Conservation (phyloP, 495 filamentous ascomycete genomes). For the Pseudevernia furfuracea region DNA sequence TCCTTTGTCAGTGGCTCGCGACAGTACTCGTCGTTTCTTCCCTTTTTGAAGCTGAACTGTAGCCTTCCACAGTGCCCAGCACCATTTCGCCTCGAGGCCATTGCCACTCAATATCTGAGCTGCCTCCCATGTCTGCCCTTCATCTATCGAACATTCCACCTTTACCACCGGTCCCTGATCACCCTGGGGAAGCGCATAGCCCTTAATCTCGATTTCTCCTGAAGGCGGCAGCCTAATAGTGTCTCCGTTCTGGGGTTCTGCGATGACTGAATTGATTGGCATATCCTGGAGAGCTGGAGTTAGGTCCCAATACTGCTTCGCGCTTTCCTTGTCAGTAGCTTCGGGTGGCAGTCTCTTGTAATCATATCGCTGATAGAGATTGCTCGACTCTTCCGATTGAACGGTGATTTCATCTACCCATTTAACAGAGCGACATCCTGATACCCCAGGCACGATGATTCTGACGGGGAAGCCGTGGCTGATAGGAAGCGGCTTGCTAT, state of each 20-base stretch:
- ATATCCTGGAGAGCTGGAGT: slow-evolving; percentile 52
- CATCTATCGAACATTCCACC: slow-evolving; percentile 47
- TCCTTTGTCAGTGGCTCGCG: slow-evolving; percentile 45
- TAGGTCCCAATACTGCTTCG: slow-evolving; percentile 46
- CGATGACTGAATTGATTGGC: slow-evolving; percentile 54
- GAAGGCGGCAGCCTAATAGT: slow-evolving; percentile 31
- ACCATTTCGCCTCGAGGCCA: slow-evolving; percentile 35
- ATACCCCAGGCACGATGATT: slow-evolving; percentile 54
- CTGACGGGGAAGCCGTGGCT: slow-evolving; percentile 56
- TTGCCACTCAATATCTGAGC: slow-evolving; percentile 32
- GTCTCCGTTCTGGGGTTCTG: slow-evolving; percentile 37
- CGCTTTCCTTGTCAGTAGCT: slow-evolving; percentile 42
- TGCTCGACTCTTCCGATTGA: slow-evolving; percentile 48
- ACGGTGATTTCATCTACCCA: slow-evolving; percentile 56
- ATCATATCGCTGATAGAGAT: slow-evolving; percentile 54
- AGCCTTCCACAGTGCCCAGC: slow-evolving; percentile 44
- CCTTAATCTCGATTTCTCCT: slow-evolving; percentile 41
- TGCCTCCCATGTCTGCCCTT: slow-evolving; percentile 43
- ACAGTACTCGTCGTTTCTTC: slow-evolving; percentile 37
- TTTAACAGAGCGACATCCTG: slow-evolving; percentile 56
- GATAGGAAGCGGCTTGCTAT: slow-evolving; percentile 45
- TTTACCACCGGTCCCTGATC: slow-evolving; percentile 44
- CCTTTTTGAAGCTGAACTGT: slow-evolving; percentile 32
- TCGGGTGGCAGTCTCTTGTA: slow-evolving; percentile 58
- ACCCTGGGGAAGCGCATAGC: slow-evolving; percentile 51